Base-by-base conservation (phyloP, 345 rosid genomes). In the Angophora floribunda region DNA sequence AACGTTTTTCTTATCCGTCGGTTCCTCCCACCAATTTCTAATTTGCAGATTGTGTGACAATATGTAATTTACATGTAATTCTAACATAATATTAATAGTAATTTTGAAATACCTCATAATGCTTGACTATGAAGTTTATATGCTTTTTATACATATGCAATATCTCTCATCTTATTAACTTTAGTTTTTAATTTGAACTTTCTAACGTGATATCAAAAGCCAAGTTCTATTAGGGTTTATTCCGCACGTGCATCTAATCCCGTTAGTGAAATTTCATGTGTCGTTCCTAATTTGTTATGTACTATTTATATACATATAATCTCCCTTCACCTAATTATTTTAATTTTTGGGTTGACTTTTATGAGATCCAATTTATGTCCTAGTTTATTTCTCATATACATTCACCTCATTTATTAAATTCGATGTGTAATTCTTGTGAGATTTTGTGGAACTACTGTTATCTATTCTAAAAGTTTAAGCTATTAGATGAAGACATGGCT, bases 151-250 rank as follows among this genome's bases (percentile, higher is more conserved):
- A 19, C 9, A 70, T 0, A 17, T 36, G 7, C 3, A 7, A 0
- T 19, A 2, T 4, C 8, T 44, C 4, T 19, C 0, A 13, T 17
- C 7, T 24, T 36, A 36, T 41, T 0, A 19, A 19, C 5, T 36
- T 75, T 9, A 75, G 0, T 10, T 75, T 75, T 41, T 75, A 1
- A 1, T 4, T 36, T 75, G 41, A 9, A 7, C 2, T 67, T 32
- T 32, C 1, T 16, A 32, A 16, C 3, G 32, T 16, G 1, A 3
- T 16, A 32, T 32, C 1, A 67, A 0, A 0, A 36, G 22, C 22
- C 45, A 75, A 2, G 26, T 75, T 75, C 21, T 36, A 3, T 19
- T 75, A 1, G 44, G 6, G 36, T n/a, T 3, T 63, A 6, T 61
- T 61, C 28, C 6, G 28, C 16, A 6, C 32, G 30, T 63, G 15